Percentiles rank a stretch among this genome's conserved stretches.
Conservation (phyloP, 345 rosid species). For the Barbarea vulgaris region DNA sequence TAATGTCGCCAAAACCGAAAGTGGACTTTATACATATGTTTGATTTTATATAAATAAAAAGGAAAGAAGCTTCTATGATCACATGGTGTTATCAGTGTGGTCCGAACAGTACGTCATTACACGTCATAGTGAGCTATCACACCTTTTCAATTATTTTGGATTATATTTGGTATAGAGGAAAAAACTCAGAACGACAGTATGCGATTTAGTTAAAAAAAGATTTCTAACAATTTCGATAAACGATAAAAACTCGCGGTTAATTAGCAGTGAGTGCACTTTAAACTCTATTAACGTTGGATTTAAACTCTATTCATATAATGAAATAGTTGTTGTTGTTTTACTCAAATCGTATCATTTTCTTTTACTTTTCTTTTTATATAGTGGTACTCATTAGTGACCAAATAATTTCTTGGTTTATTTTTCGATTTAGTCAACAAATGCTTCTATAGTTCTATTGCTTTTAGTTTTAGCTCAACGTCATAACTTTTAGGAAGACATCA, state of each 20-base stretch:
- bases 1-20: constrained; percentile 7
- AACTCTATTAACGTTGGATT: not conserved
- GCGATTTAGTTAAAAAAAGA: not conserved
- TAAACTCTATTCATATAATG: not conserved
- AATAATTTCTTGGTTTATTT: not conserved
- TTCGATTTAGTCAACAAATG: not conserved
- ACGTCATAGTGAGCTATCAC: constrained; percentile 4
- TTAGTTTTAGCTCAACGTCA: not conserved
- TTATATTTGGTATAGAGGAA: not conserved
- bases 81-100: constrained; percentile 19
- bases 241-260: not conserved
- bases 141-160: not conserved
- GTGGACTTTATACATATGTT: constrained; percentile 22
- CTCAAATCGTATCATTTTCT: not conserved
- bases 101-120: constrained; percentile 12
- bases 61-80: constrained; percentile 20
- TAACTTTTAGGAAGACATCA: not conserved
- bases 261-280: not conserved
- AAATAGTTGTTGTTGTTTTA: not conserved
- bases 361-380: not conserved
- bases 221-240: not conserved
- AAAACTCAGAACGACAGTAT: not conserved
- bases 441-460: not conserved
- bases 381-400: not conserved
- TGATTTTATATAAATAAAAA: not conserved